Evolutionary conservation across 176 grass and related monocot genomes (phyloP).

Genomic region (Juncus inflexus): DNA sequence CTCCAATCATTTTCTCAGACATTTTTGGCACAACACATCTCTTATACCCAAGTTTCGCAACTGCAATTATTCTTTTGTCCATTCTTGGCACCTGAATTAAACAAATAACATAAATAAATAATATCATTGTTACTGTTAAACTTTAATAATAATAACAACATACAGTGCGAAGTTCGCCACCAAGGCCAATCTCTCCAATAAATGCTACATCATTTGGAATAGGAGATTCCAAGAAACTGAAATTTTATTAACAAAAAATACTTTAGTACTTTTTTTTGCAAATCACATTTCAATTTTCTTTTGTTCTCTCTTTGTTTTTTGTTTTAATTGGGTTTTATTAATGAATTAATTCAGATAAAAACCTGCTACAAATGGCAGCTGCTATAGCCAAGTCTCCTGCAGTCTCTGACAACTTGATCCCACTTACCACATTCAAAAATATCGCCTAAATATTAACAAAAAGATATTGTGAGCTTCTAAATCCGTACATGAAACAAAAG

Average conservation of each 20-base stretch:
- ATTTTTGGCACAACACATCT: slow-evolving; percentile 69
- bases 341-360: background rate
- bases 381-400: slow-evolving; percentile 92
- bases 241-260: slow-evolving; percentile 14
- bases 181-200: slow-evolving; percentile 88
- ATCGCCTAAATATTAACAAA: slow-evolving; percentile 45
- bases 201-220: slow-evolving; percentile 90
- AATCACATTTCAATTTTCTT: no score
- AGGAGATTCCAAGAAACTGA: slow-evolving; percentile 87
- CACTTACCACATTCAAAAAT: slow-evolving; percentile 94
- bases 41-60: slow-evolving; percentile 71
- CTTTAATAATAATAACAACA: slow-evolving; percentile 23
- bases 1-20: slow-evolving; percentile 44
- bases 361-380: slow-evolving; percentile 97
- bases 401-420: slow-evolving; percentile 70
- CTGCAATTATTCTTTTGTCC: slow-evolving; percentile 72
- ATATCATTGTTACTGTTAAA: background rate
- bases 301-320: no score
- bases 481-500: background rate
- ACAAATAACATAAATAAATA: slow-evolving; percentile 7
- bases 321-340: no score
- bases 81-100: slow-evolving; percentile 74
- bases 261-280: no score
- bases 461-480: slow-evolving; percentile 15
- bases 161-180: slow-evolving; percentile 80